Percentiles rank a stretch among this genome's conserved stretches.
These are phyloP conservation scores for Penstemon eatonii DNA, from an alignment of 257 asterid species.

Conservation along the genomic window DNA sequence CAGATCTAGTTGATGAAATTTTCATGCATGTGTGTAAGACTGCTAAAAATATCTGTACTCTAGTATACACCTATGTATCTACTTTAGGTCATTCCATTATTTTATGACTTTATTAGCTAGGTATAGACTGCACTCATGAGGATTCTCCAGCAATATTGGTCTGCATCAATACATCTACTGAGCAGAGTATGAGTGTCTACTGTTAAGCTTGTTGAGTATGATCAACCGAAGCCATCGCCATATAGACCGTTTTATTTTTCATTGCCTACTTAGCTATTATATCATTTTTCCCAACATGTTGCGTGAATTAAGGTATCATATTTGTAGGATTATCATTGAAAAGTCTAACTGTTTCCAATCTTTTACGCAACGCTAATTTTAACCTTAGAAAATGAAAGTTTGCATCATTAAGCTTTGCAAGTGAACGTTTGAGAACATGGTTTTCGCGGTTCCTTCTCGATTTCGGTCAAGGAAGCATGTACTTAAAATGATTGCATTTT, in stretches of 20 bases:
- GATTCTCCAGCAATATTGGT: conserved; percentile 10
- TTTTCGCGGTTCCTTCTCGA: conserved; percentile 23
- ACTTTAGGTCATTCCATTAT: conserved; percentile 26
- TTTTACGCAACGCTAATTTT: conserved; percentile 46
- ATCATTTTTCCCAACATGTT: conserved; percentile 23
- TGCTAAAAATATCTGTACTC: conserved; percentile 10
- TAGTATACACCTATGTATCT: conserved; percentile 19
- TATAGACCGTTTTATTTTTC: conserved; percentile 8
- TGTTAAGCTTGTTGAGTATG: conserved; percentile 17
- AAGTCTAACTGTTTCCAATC: conserved; percentile 28
- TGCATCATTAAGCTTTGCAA: conserved; percentile 31
- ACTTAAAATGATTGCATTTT: conserved; percentile 24
- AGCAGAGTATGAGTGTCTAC: conserved; percentile 27
- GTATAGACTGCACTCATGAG: conserved; percentile 29
- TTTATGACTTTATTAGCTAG: conserved; percentile 28
- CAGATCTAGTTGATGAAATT: neutral
- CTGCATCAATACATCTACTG: conserved; percentile 35
- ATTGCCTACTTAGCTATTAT: conserved; percentile 36
- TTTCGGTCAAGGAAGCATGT: conserved; percentile 20
- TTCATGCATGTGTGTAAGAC: conserved; percentile 13
- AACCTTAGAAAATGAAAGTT: conserved; percentile 28
- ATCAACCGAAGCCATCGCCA: neutral
- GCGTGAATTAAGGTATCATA: conserved; percentile 34
- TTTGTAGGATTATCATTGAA: conserved; percentile 41
- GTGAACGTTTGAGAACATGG: conserved; percentile 24